Evolutionary conservation across 495 filamentous ascomycete species (phyloP).

Genomic region (Cryomyces antarcticus): DNA sequence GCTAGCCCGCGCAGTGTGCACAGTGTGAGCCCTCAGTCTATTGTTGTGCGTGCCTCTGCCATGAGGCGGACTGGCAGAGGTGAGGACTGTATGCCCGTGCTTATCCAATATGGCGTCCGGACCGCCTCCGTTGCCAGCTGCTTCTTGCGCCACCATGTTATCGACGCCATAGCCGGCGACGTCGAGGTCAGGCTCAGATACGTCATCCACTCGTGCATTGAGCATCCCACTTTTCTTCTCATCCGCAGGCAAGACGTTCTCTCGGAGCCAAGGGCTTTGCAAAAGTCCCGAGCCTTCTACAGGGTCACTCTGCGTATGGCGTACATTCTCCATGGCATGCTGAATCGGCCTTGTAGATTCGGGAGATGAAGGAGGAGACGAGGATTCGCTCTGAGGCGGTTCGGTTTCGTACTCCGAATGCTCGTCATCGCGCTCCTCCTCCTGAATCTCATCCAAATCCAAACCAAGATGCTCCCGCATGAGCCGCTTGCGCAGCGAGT

Average conservation of each 20-base stretch:
- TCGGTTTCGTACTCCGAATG: slow-evolving; percentile 14
- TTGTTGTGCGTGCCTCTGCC: slow-evolving; percentile 1
- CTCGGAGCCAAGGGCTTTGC: too few species aligned
- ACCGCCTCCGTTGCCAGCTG: too few species aligned
- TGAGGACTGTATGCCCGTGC: too few species aligned
- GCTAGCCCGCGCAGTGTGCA: slow-evolving; percentile 1
- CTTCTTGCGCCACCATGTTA: slow-evolving; percentile 2
- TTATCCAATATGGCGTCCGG: too few species aligned
- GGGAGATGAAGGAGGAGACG: slow-evolving; percentile 15
- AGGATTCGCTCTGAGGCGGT: not conserved
- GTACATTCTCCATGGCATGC: too few species aligned
- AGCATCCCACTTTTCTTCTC: too few species aligned
- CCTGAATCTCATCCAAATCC: slow-evolving; percentile 69
- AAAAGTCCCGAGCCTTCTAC: too few species aligned
- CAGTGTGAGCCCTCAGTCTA: slow-evolving; percentile 16
- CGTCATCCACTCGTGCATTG: too few species aligned
- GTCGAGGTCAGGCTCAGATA: not conserved
- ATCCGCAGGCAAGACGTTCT: too few species aligned
- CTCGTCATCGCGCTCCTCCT: slow-evolving; percentile 27
- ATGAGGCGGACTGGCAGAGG: too few species aligned
- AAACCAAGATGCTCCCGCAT: slow-evolving; percentile 96
- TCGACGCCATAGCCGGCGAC: not conserved
- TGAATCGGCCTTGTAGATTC: too few species aligned
- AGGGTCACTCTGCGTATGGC: too few species aligned
- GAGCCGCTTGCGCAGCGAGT: slow-evolving; percentile 77